Base-by-base conservation (phyloP, 768 basidiomycete species). In the Lyophyllum atratum region DNA sequence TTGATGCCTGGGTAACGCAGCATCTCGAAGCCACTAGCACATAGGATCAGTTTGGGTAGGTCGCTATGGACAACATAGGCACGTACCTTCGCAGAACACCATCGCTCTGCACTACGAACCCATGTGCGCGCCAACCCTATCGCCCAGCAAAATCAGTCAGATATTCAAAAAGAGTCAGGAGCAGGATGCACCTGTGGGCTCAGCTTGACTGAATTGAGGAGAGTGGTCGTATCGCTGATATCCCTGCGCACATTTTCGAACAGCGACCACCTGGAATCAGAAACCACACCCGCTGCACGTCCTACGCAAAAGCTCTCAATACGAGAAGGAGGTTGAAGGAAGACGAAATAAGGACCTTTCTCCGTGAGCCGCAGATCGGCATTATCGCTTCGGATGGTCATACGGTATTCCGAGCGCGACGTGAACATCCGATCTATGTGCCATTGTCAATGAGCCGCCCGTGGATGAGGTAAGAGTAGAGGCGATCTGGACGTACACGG, bases 391-490 rank as follows among this genome's bases (percentile, higher is more conserved):
- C 94, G 80, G 42, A 95, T 81, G 0, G 87, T 87, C 85, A 96
- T 87, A 22, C 94, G 85, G 67, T 93, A 96, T 65, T 96, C 94
- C 15, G 90, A 92, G 34, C 94, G 81, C 15, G 90, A 90, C 0
- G 94, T 95, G 70, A 96, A 95, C 92, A 95, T 95, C 25, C 93
- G 89, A 63, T 95, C 92, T 94, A 64, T 42, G 40, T 34, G 28
- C 42, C 3, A 47, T 42, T 26, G 31, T 21, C n/a, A 59, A 19
- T 66, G 42, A 37, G 60, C 4, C 25, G 19, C 17, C n/a, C n/a
- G 12, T n/a, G 19, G 7, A 21, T 4, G 28, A 12, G 2, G 17
- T 33, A 17, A 1, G 40, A 55, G 6, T 49, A 15, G 33, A 49
- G 40, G 49, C 21, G 7, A 24, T 40, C 17, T 55, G 42, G 22